A percentile compares a stretch with the other conserved stretches of the same genome.
Evolutionary conservation across 2,329 filamentous ascomycete species (phyloP).

Genomic region (Trichoderma lentiforme): DNA sequence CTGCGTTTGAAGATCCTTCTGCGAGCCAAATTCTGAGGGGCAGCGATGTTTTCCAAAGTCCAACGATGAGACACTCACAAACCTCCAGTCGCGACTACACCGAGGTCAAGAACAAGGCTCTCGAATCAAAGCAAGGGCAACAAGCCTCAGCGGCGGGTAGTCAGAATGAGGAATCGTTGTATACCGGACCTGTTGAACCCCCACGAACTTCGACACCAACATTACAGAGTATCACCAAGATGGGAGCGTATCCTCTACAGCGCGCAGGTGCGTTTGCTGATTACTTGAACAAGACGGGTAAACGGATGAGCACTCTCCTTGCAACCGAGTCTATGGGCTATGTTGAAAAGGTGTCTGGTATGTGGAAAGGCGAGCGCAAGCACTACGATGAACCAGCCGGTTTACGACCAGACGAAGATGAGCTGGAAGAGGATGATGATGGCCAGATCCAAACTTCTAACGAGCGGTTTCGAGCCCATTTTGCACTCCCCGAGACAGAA

Average conservation of each 20-base stretch:
- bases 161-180: conserved; percentile 30
- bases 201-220: conserved; percentile 38
- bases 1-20: conserved; percentile 73
- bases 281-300: conserved; percentile 75
- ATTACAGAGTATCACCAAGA: conserved; percentile 52
- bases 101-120: conserved; percentile 21
- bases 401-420: conserved; percentile 53
- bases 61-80: conserved; percentile 58
- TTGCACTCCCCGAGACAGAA: conserved; percentile 81
- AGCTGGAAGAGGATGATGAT: conserved; percentile 56
- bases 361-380: conserved; percentile 88
- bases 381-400: conserved; percentile 71
- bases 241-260: conserved; percentile 75
- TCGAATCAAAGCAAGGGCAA: conserved; percentile 18
- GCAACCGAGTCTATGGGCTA: conserved; percentile 94
- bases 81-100: conserved; percentile 33
- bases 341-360: conserved; percentile 92
- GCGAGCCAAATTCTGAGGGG: conserved; percentile 86
- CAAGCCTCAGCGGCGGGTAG: conserved; percentile 36
- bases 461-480: conserved; percentile 84
- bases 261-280: conserved; percentile 79
- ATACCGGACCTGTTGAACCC: conserved; percentile 25
- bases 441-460: conserved; percentile 63
- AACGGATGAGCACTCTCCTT: conserved; percentile 75
- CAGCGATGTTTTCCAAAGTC: conserved; percentile 84